Evolutionary conservation across 2,329 filamentous ascomycete species (phyloP).

Genomic region (Phyllosticta citriasiana): DNA sequence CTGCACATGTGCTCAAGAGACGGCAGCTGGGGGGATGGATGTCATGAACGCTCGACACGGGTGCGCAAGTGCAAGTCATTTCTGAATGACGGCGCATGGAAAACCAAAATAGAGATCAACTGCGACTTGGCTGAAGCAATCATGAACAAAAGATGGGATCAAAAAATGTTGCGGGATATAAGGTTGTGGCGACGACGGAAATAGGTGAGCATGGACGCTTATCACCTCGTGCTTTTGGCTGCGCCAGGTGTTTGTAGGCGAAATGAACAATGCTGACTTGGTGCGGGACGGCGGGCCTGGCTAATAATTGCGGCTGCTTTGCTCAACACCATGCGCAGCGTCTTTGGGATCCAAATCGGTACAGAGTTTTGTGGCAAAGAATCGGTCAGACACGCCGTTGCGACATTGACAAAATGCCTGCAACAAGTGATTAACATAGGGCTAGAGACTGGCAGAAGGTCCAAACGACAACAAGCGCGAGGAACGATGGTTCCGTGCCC

Average conservation of each 20-base stretch:
- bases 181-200: background rate
- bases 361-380: background rate
- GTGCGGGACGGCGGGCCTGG: background rate
- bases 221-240: background rate
- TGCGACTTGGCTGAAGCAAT: background rate
- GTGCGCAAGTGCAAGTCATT: background rate
- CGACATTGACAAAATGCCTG: background rate
- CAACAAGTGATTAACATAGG: background rate
- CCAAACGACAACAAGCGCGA: background rate
- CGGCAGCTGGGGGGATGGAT: background rate
- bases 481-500: background rate
- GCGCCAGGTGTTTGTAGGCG: background rate
- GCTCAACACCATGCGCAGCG: background rate
- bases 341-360: background rate
- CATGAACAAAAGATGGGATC: background rate
- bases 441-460: background rate
- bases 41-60: background rate
- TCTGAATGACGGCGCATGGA: background rate
- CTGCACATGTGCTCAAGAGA: background rate
- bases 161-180: background rate
- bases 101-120: background rate
- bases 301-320: background rate
- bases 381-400: background rate
- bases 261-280: background rate
- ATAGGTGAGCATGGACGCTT: background rate